Conservation (phyloP, 2,329 filamentous ascomycete species). For the Trichophaea hybrida region DNA sequence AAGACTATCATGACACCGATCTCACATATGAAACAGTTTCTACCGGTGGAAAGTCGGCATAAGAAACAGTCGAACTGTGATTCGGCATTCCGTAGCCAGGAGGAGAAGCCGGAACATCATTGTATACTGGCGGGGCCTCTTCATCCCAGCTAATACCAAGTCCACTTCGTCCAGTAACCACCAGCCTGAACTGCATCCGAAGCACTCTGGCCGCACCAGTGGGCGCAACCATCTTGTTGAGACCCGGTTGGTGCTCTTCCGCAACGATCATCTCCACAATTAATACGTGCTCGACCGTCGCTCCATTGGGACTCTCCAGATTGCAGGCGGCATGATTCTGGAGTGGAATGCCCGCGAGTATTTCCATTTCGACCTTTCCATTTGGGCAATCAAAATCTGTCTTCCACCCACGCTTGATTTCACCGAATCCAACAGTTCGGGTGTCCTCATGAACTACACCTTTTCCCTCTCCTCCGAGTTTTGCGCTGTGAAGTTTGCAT, state of each 20-base stretch:
- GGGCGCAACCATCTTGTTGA: constrained; percentile 60
- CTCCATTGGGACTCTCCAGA: constrained; percentile 56
- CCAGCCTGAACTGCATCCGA: constrained; percentile 75
- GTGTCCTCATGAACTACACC: constrained; percentile 59
- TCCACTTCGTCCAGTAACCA: constrained; percentile 68
- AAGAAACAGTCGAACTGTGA: background rate
- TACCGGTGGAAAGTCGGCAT: background rate
- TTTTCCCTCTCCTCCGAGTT: constrained; percentile 51
- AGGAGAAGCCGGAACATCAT: constrained; percentile 78
- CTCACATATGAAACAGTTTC: background rate
- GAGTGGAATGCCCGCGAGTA: constrained; percentile 48
- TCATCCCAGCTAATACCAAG: constrained; percentile 95
- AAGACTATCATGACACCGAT: no score
- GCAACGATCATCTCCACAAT: constrained; percentile 87
- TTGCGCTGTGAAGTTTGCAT: constrained; percentile 59
- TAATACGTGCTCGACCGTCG: constrained; percentile 69
- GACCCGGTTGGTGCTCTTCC: constrained; percentile 47
- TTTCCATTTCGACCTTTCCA: constrained; percentile 70
- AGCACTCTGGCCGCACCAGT: constrained; percentile 84
- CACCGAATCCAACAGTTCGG: constrained; percentile 63
- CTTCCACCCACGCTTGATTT: constrained; percentile 84
- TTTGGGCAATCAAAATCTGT: constrained; percentile 52
- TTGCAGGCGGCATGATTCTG: constrained; percentile 59
- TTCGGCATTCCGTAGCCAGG: constrained; percentile 44
- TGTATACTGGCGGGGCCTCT: constrained; percentile 84